These are phyloP conservation scores for Rhodamnia rubescens DNA, from an alignment of 345 rosid species.

Conservation along the genomic window DNA sequence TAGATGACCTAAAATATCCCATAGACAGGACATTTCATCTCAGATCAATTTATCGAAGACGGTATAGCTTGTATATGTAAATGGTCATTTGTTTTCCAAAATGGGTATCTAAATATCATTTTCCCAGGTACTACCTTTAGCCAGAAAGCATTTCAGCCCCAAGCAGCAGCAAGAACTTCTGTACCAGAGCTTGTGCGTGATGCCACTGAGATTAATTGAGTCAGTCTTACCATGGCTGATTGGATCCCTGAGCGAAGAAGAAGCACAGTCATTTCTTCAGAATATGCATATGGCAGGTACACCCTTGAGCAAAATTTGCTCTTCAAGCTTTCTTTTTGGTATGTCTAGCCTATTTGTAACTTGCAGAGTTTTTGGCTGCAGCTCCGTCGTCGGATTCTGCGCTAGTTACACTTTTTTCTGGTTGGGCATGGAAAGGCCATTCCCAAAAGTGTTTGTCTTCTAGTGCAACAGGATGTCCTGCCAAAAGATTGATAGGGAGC, in stretches of 20 bases:
- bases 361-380: slow-evolving; percentile 9
- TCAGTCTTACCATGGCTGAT: slow-evolving; percentile 82
- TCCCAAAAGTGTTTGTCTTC: slow-evolving; percentile 55
- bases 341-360: slow-evolving; percentile 4
- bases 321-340: not conserved
- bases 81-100: not conserved
- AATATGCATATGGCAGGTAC: slow-evolving; percentile 76
- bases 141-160: slow-evolving; percentile 58
- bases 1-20: not conserved
- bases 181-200: slow-evolving; percentile 73
- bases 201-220: slow-evolving; percentile 86
- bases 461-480: slow-evolving; percentile 36
- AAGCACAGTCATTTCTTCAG: slow-evolving; percentile 55
- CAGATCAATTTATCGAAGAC: not conserved
- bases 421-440: slow-evolving; percentile 92
- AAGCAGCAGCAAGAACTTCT: slow-evolving; percentile 69
- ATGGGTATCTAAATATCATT: slow-evolving; percentile 6
- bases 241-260: slow-evolving; percentile 55
- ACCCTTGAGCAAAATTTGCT: not conserved
- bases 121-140: slow-evolving; percentile 81
- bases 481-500: slow-evolving; percentile 22
- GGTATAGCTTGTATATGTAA: not conserved
- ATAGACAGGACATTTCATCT: not conserved
- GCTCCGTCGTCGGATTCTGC: slow-evolving; percentile 64
- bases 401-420: slow-evolving; percentile 73